Evolutionary conservation across 805 yeast species (phyloP).

Genomic region (Kodamaea laetipori): DNA sequence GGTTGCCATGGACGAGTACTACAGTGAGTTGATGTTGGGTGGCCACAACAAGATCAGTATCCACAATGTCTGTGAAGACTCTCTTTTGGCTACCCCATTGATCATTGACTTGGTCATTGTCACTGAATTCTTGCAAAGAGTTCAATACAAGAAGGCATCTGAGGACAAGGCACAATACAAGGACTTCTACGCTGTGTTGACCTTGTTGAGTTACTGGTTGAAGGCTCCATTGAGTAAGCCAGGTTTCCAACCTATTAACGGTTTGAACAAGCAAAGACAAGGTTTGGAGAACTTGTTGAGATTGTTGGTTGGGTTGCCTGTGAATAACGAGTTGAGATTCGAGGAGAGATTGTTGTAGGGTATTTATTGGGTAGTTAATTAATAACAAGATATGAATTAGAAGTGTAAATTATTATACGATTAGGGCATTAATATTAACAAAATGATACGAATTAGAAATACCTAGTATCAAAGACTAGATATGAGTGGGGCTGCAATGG

Average conservation of each 20-base stretch:
- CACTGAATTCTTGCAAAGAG: conserved; percentile 88
- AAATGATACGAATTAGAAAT: neutral
- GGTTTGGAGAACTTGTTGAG: conserved; percentile 91
- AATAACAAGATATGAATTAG: neutral
- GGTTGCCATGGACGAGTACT: conserved; percentile 98
- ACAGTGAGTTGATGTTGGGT: conserved; percentile 95
- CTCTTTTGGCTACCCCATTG: conserved; percentile 90
- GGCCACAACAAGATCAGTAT: conserved; percentile 94
- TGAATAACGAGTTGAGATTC: conserved; percentile 87
- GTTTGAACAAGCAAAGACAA: conserved; percentile 90
- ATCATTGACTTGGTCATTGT: conserved; percentile 88
- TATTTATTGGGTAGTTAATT: neutral
- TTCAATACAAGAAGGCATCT: conserved; percentile 65
- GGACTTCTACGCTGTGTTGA: conserved; percentile 78
- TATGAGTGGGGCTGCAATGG: too few relatives aligned
- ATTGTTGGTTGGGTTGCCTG: conserved; percentile 85
- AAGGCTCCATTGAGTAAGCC: conserved; percentile 94
- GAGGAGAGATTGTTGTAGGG: conserved; percentile 71
- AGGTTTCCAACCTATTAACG: conserved; percentile 87
- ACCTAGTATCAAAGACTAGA: too few relatives aligned
- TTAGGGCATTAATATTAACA: neutral
- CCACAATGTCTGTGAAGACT: conserved; percentile 96
- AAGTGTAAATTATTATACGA: too few relatives aligned
- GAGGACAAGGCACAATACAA: conserved; percentile 52
- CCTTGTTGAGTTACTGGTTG: conserved; percentile 91